A percentile compares a stretch with the other conserved stretches of the same genome.
Conservation (phyloP, 2,329 filamentous ascomycete genomes). For the Erysiphe pulchra region DNA sequence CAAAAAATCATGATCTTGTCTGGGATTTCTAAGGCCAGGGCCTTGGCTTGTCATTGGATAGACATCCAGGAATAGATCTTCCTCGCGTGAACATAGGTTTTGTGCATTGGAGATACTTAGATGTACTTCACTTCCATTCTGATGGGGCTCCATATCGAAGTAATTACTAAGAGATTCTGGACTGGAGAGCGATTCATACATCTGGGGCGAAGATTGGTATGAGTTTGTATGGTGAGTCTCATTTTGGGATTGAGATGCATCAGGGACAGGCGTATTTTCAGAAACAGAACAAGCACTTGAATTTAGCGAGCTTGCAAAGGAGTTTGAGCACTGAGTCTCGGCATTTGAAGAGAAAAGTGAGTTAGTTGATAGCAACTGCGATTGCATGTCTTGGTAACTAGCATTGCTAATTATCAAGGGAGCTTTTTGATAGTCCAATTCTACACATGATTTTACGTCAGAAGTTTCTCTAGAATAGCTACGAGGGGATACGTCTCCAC, state of each 20-base stretch:
- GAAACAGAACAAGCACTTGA: neutral
- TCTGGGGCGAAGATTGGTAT: neutral
- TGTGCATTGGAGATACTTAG: too few relatives aligned
- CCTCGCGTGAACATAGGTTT: too few relatives aligned
- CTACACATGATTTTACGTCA: conserved; percentile 14
- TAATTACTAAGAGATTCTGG: neutral
- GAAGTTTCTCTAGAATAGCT: conserved; percentile 18
- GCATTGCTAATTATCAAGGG: conserved; percentile 14
- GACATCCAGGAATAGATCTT: too few relatives aligned
- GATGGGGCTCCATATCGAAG: neutral
- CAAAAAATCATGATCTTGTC: too few relatives aligned
- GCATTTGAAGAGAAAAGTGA: neutral
- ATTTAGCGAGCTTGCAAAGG: neutral
- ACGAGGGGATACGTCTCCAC: conserved; percentile 26
- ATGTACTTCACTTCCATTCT: too few relatives aligned
- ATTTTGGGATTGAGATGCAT: neutral
- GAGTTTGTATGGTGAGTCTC: neutral
- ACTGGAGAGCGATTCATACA: neutral
- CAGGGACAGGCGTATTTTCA: neutral
- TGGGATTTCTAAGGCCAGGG: too few relatives aligned
- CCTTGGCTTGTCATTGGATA: too few relatives aligned
- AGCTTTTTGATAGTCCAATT: conserved; percentile 15
- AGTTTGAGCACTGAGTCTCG: neutral
- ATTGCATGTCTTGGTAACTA: conserved; percentile 14
- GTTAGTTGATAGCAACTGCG: conserved; percentile 4